These are phyloP conservation scores for Aspergillus sp. DNA, from an alignment of 2,329 filamentous ascomycete genomes.

Conservation along the genomic window DNA sequence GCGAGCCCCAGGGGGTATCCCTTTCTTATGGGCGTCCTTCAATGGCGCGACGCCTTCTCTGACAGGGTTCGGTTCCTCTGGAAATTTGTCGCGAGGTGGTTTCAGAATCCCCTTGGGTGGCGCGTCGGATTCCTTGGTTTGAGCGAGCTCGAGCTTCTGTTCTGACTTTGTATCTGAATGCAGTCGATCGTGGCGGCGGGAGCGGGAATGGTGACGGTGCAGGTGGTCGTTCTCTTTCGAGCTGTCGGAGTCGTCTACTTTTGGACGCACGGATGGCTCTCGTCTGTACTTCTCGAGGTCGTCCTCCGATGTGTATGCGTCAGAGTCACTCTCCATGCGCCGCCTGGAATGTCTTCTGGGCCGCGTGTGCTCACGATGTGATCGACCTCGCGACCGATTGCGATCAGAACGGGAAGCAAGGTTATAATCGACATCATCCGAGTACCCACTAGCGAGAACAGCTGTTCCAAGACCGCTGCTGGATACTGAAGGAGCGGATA, in stretches of 20 bases:
- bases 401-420: conserved; percentile 23
- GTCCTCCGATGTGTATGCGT: conserved; percentile 33
- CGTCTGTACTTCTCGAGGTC: conserved; percentile 32
- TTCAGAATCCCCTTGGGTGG: conserved; percentile 81
- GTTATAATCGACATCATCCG: conserved; percentile 33
- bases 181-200: conserved; percentile 21
- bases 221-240: conserved; percentile 25
- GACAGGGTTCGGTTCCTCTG: conserved; percentile 78
- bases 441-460: conserved; percentile 36
- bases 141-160: conserved; percentile 23
- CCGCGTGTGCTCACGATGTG: conserved; percentile 21
- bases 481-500: conserved; percentile 16
- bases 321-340: conserved; percentile 26
- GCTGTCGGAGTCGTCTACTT: conserved; percentile 26
- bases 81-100: conserved; percentile 76
- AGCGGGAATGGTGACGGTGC: conserved; percentile 24
- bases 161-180: conserved; percentile 24
- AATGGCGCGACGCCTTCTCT: conserved; percentile 91
- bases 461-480: conserved; percentile 37
- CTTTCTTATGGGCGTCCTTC: conserved; percentile 74
- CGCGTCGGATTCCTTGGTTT: conserved; percentile 60
- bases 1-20: conserved; percentile 74
- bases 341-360: conserved; percentile 25
- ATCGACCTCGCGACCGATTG: conserved; percentile 24
- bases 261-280: conserved; percentile 27